Evolutionary conservation across 2,329 filamentous ascomycete species (phyloP).

Genomic region (Ophiostoma angusticollis): DNA sequence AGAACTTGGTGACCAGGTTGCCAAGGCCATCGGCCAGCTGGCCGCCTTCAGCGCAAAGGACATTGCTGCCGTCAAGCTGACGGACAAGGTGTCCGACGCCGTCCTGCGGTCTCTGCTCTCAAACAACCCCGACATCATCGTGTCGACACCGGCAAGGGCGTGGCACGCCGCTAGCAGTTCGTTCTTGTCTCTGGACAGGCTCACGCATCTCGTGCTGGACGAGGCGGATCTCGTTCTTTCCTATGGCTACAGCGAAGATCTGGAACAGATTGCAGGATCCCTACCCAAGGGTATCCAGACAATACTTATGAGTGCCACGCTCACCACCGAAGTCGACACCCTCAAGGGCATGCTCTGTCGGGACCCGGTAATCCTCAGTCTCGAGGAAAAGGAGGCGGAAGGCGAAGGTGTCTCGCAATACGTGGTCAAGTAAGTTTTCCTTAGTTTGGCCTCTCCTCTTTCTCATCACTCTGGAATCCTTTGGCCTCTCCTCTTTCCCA

Average conservation of each 20-base stretch:
- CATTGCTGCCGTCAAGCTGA: constrained; percentile 70
- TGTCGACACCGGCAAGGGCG: constrained; percentile 80
- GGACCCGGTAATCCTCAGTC: constrained; percentile 63
- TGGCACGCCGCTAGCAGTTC: constrained; percentile 64
- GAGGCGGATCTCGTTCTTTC: constrained; percentile 89
- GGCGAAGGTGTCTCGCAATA: constrained; percentile 73
- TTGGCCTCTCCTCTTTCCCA: neutral
- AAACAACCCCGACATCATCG: constrained; percentile 75
- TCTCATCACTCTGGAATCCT: constrained; percentile 10
- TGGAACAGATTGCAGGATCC: constrained; percentile 63
- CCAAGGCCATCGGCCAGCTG: constrained; percentile 63
- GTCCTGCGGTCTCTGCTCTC: constrained; percentile 80
- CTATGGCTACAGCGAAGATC: constrained; percentile 86
- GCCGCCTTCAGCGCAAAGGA: constrained; percentile 76
- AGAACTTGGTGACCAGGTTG: constrained; percentile 86
- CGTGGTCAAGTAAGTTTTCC: constrained; percentile 53
- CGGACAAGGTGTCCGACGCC: constrained; percentile 77
- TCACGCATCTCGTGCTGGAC: constrained; percentile 76
- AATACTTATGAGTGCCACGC: constrained; percentile 84
- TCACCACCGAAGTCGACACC: constrained; percentile 70
- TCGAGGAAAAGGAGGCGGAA: constrained; percentile 71
- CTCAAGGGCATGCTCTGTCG: constrained; percentile 77
- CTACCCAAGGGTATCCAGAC: constrained; percentile 81
- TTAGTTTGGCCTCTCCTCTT: neutral
- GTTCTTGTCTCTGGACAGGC: constrained; percentile 54